Evolutionary conservation across 495 filamentous ascomycete genomes (phyloP), one percentile per base, ranked within the genome.

Genomic region (Aspergillus kassunensis): DNA sequence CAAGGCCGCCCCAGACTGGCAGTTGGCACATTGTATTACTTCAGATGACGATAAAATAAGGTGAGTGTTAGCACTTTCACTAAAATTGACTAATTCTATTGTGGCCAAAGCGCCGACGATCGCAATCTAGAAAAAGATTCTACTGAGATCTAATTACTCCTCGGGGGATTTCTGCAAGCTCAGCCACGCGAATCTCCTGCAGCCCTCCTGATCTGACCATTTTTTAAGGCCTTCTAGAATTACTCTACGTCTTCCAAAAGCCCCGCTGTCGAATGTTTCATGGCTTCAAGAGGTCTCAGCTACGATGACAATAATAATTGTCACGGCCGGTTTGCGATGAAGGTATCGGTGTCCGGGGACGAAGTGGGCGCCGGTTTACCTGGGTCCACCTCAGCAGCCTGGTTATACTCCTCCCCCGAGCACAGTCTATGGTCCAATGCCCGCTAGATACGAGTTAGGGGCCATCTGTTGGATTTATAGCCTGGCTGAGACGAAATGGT

Each of bases 351-450:
- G 9, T 18, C 42, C 42, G 42, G 42, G 42, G 15, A 44, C 42
- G 42, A 44, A 15, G 24, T 44, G 42, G n/a, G 42, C 10, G 42
- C 42, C 24, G n/a, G 27, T 10, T 44, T 30, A 44, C 42, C 42
- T 44, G 25, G 42, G 42, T 44, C 42, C 42, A 19, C 13, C 13
- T 30, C 25, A 10, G 16, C 25, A 30, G 24, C 8, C 6, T 9
- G 25, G 3, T 12, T 23, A 7, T 27, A 13, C 35, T 37, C 35
- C 35, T 16, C 19, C 24, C 23, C 12, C 30, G 37, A 6, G n/a
- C n/a, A n/a, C n/a, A n/a, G n/a, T n/a, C n/a, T n/a, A 19, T 25
- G 20, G 11, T 20, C 5, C 11, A 19, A 15, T 44, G 3, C 6
- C 13, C 9, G 18, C 19, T 6, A 12, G 44, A 33, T 47, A 35